Base-by-base conservation (phyloP, 2,329 filamentous ascomycete genomes). In the Chaetomiaceae sp. region DNA sequence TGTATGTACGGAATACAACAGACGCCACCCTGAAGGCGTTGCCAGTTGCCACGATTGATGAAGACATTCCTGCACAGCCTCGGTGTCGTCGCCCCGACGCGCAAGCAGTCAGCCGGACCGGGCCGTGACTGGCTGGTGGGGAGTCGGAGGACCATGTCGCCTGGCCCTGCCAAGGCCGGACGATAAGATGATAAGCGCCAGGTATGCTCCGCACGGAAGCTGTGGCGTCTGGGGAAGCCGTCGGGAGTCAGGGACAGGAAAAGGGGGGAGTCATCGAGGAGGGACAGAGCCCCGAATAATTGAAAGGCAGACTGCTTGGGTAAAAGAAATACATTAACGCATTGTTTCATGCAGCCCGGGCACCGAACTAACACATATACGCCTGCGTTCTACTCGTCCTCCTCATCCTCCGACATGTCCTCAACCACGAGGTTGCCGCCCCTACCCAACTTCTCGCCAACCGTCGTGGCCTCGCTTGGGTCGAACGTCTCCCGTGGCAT, bases 351-450 rank as follows among this genome's bases (percentile, higher is more conserved):
- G n/a, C n/a, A n/a, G n/a, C n/a, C n/a, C n/a, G n/a, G n/a, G n/a
- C n/a, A n/a, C n/a, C n/a, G n/a, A n/a, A n/a, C n/a, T n/a, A n/a
- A n/a, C n/a, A n/a, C 25, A 27, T 12, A 5, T 12, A 5, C 25
- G 6, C 12, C 25, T 12, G 9, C 30, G 10, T 6, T n/a, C 6
- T 17, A 2, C 35, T 44, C 50, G 23, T 55, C 47, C 30, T 51
- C 42, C 13, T 55, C 67, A 8, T 68, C 63, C 14, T 68, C 65
- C 69, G n/a, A 65, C 50, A 51, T 78, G 12, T 55, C 77, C 71
- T 99, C 93, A 12, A 97, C 91, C 58, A 97, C 87, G 51, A 99
- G 70, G 68, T 95, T 96, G 3, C 86, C 89, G 57, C 89, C 91
- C 59, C 84, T 77, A 3, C 92, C 89, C 64, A 97, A 85, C 59